Percentiles rank a stretch among this genome's conserved stretches.
phyloP scores from a whole-genome alignment of 305 asterid species.

The Ruellia speciosa region DNA sequence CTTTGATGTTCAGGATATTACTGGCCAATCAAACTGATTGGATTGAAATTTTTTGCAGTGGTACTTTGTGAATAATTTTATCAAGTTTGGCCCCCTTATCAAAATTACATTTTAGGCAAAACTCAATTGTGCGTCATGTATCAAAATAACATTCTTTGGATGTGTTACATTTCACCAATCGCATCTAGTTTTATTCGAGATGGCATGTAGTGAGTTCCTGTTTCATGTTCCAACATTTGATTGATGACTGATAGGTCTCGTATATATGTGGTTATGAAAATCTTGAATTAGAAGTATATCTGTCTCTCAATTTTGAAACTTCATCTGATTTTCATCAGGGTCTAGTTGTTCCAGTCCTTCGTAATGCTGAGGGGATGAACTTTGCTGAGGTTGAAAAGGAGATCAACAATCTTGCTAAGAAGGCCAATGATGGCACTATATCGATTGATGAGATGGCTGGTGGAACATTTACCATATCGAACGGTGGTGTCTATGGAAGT shows the following conservation, averaged over 20 bases:
- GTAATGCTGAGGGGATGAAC: conserved; percentile 75
- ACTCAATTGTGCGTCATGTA: background rate
- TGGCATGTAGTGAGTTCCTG: too few relatives aligned
- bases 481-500: conserved; percentile 98
- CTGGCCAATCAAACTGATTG: conserved; percentile 4
- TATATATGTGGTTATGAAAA: background rate
- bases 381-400: conserved; percentile 93
- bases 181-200: too few relatives aligned
- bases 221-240: too few relatives aligned
- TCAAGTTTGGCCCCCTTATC: too few relatives aligned
- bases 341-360: conserved; percentile 94
- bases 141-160: too few relatives aligned
- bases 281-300: background rate
- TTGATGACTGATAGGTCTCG: background rate
- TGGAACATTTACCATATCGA: conserved; percentile 89
- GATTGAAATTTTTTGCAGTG: background rate
- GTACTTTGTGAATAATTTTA: too few relatives aligned
- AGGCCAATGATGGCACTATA: conserved; percentile 76
- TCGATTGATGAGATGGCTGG: conserved; percentile 99
- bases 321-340: conserved; percentile 42
- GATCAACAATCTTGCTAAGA: conserved; percentile 79
- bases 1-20: conserved; percentile 11
- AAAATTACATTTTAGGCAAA: background rate
- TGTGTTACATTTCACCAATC: too few relatives aligned
- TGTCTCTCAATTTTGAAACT: background rate